A percentile compares a stretch with the other conserved stretches of the same genome.
These are phyloP conservation scores for Penicillium sp. DNA, from an alignment of 2,329 filamentous ascomycete genomes.

Conservation along the genomic window DNA sequence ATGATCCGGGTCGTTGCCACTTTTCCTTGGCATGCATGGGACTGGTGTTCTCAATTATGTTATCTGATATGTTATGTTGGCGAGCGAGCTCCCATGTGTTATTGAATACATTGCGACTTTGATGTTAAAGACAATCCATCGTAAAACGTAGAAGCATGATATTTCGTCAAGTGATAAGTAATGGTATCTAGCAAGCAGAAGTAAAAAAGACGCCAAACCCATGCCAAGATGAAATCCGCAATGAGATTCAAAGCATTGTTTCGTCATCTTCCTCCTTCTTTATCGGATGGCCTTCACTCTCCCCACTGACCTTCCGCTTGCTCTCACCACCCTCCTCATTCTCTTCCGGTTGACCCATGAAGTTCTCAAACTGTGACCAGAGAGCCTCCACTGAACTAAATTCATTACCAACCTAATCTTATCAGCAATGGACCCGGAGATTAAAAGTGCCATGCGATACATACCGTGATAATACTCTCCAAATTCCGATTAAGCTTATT, in stretches of 20 bases:
- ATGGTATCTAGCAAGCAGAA: constrained; percentile 13
- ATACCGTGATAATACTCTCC: constrained; percentile 84
- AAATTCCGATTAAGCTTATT: constrained; percentile 92
- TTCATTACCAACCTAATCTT: constrained; percentile 80
- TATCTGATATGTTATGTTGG: constrained; percentile 29
- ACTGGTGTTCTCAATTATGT: constrained; percentile 36
- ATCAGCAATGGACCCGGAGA: not conserved
- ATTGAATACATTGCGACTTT: constrained; percentile 19
- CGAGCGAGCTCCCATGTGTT: constrained; percentile 26
- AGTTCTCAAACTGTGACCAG: constrained; percentile 95
- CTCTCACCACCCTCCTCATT: constrained; percentile 31
- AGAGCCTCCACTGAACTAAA: constrained; percentile 95
- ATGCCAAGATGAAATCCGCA: not conserved
- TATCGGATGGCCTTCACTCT: constrained; percentile 18
- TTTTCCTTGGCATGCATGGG: constrained; percentile 39
- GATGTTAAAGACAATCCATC: constrained; percentile 8
- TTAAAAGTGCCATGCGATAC: constrained; percentile 25
- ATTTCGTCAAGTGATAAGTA: not conserved
- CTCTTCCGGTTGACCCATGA: constrained; percentile 71
- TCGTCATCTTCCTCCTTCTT: constrained; percentile 16
- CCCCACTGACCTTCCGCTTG: constrained; percentile 29
- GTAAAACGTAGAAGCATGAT: not conserved
- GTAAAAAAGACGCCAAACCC: not conserved
- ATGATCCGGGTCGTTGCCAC: constrained; percentile 33
- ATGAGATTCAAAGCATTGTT: not conserved